phyloP scores from a whole-genome alignment of 371 early-diverging fungal species.

The Mortierella sp. region DNA sequence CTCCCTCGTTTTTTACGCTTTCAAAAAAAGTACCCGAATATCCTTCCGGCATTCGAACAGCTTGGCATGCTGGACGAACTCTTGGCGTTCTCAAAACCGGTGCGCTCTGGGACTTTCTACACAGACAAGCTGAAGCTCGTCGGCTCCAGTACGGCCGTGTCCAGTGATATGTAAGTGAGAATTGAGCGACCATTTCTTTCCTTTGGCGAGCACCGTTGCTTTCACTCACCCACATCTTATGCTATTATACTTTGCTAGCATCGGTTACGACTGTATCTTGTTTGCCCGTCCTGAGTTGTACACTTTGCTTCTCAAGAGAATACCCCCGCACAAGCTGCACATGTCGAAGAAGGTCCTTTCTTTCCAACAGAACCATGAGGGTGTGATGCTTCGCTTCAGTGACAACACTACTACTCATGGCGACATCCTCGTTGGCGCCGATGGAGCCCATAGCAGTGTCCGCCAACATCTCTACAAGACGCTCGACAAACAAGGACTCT shows the following conservation, averaged over 20 bases:
- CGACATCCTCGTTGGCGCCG: slow-evolving; percentile 38
- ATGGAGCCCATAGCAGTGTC: slow-evolving; percentile 28
- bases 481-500: background rate
- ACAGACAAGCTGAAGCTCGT: background rate
- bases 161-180: slow-evolving; percentile 1
- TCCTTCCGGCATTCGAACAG: slow-evolving; percentile 31
- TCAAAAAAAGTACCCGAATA: slow-evolving; percentile 7
- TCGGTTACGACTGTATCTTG: background rate
- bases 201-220: background rate
- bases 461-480: slow-evolving; percentile 26
- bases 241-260: background rate
- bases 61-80: slow-evolving; percentile 22
- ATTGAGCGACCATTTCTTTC: background rate
- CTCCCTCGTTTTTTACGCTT: background rate
- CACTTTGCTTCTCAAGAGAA: background rate
- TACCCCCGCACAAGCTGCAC: slow-evolving; percentile 20
- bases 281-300: slow-evolving; percentile 25
- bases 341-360: slow-evolving; percentile 13
- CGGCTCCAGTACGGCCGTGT: background rate
- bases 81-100: slow-evolving; percentile 5
- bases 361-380: slow-evolving; percentile 16
- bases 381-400: slow-evolving; percentile 15
- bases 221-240: background rate
- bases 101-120: background rate
- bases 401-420: slow-evolving; percentile 18